Evolutionary conservation across 257 asterid species (phyloP).

Genomic region (Nicotiana otophora): DNA sequence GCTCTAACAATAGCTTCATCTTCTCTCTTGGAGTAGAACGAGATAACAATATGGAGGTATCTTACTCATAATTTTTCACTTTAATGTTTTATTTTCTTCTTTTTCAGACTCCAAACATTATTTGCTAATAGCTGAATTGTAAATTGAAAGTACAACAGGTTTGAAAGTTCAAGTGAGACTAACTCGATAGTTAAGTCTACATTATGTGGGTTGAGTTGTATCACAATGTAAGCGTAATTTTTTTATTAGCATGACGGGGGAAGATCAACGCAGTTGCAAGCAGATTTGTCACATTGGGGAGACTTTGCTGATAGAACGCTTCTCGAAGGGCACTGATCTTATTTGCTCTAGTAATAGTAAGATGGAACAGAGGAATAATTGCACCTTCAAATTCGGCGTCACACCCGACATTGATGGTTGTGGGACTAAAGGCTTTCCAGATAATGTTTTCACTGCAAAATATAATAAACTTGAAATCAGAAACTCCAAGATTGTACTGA

Average conservation of each 20-base stretch:
- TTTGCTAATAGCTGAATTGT: too few species aligned
- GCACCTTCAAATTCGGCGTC: conserved; percentile 76
- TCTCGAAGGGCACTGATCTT: conserved; percentile 62
- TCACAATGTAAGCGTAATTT: too few species aligned
- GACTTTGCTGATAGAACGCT: conserved; percentile 67
- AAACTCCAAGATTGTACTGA: conserved; percentile 4
- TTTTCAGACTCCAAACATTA: too few species aligned
- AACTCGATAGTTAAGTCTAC: too few species aligned
- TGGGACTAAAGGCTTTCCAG: conserved; percentile 71
- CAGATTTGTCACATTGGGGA: conserved; percentile 63
- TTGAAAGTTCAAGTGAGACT: too few species aligned
- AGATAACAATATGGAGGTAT: too few species aligned
- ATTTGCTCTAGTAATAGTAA: conserved; percentile 51
- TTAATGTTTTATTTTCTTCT: too few species aligned
- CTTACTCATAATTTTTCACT: too few species aligned
- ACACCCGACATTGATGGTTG: conserved; percentile 54
- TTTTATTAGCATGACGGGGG: conserved; percentile 9
- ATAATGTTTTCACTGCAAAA: conserved; percentile 56
- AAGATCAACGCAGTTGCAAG: conserved; percentile 60
- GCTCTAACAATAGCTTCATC: too few species aligned
- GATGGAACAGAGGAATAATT: conserved; percentile 55
- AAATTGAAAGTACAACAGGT: too few species aligned
- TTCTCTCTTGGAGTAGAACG: too few species aligned
- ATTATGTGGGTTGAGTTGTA: too few species aligned
- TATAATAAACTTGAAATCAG: not conserved